Base-by-base conservation (phyloP, 306 rosid species). In the Delonix regia region DNA sequence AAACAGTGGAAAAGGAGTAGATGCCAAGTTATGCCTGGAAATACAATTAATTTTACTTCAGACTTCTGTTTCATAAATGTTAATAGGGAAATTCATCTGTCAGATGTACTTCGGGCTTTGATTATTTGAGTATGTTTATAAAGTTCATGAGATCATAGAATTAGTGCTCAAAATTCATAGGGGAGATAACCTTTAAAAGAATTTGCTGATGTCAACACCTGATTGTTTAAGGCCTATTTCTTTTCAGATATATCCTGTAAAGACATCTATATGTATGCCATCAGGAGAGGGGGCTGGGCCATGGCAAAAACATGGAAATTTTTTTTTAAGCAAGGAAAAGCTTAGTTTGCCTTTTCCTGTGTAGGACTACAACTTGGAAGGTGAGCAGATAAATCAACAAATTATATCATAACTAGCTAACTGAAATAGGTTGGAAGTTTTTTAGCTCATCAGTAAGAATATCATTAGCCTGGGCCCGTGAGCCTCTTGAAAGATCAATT, bases 331-430 rank as follows among this genome's bases (percentile, higher is more conserved):
- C 53, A 55, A 80, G 80, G 64, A 55, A 74, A 75, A 27, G 16
- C 53, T 55, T 41, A 19, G 52, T 42, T 65, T 80, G 28, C 57
- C 69, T 13, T 61, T 64, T n/a, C 12, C 56, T 72, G 27, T 24
- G 49, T 78, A 53, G 45, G 48, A 16, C 69, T 66, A 72, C 55
- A 53, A 78, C 41, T 82, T 28, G 59, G 69, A 57, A 24, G 44
- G 51, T 18, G 28, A 76, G 63, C 30, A 47, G 79, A 73, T 44
- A 74, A 64, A 82, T 34, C 73, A 83, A 71, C 52, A 36, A 38
- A 52, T 79, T 66, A 21, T 39, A 28, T 57, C 41, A 52, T 42
- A 42, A 52, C 39, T 39, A 65, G 66, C 56, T 73, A 80, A 53
- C 49, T 53, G 52, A 77, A 53, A 51, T 21, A 27, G 52, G 45